Evolutionary conservation across 2,329 filamentous ascomycete genomes (phyloP), one percentile per base, ranked within the genome.

Genomic region (Neopestalotiopsis clavispora): DNA sequence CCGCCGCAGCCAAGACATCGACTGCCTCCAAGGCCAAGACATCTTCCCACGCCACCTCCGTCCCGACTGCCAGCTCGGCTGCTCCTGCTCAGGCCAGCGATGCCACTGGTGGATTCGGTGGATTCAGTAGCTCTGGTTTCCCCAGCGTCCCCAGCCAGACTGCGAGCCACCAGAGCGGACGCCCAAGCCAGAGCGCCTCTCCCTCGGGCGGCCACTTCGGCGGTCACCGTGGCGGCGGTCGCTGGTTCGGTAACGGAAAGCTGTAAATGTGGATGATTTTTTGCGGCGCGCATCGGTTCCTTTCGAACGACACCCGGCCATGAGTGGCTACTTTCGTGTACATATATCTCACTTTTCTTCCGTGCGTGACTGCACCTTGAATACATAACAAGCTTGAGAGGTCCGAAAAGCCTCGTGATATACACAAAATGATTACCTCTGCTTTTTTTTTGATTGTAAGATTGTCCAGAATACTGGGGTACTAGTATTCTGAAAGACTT

Each of bases 1-100:
- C 23, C 30, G 57, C 57, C 13, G 57, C 57, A 5, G 57, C 57
- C 57, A 59, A 59, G 57, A 59, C 57, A 14, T 59, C 57, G 10
- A 30, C 28, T 59, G 57, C 57, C 57, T 59, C 28, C 57, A 59
- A 59, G 30, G 10, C 57, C 13, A 17, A 10, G 28, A 28, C 57
- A 34, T 30, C 23, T n/a, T 59, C 57, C 17, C 57, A 14, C 20
- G 57, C 57, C 23, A 23, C 12, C 30, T 30, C 57, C n/a, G 23
- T 17, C 28, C 23, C 57, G 57, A 59, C 57, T 14, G 23, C 57
- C 23, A 59, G 23, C 30, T 30, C 57, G 23, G 17, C 49, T 6
- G 57, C 57, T 28, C 23, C 23, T 2, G 23, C 57, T 9, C 23
- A 30, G 57, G 57, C 57, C 20, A 34, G 57, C 1, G 17, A 30